Percentiles rank a stretch among this genome's conserved stretches.
Evolutionary conservation across 768 basidiomycete genomes (phyloP).

Genomic region (Mycena pura): DNA sequence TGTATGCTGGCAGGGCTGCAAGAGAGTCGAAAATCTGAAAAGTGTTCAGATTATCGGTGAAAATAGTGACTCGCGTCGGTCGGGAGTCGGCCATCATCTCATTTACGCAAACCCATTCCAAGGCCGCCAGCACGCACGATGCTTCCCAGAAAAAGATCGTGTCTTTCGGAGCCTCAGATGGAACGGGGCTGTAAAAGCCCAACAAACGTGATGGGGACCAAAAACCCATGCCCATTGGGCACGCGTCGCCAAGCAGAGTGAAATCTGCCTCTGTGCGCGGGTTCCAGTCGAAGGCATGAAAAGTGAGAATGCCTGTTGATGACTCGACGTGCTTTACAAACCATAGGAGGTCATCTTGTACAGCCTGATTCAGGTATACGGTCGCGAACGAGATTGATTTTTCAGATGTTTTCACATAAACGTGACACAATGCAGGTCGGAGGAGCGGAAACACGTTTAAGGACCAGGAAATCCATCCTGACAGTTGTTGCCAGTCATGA

Average conservation of each 20-base stretch:
- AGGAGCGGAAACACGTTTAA: slow-evolving; percentile 41
- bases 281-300: slow-evolving; percentile 26
- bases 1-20: slow-evolving; percentile 28
- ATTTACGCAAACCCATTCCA: background rate
- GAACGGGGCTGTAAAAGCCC: too few species aligned
- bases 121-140: slow-evolving; percentile 28
- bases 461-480: slow-evolving; percentile 40
- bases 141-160: slow-evolving; percentile 40
- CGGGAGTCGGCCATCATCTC: background rate
- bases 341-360: slow-evolving; percentile 43
- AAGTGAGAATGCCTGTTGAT: slow-evolving; percentile 31
- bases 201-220: too few species aligned
- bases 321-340: slow-evolving; percentile 30
- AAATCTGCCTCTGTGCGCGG: background rate
- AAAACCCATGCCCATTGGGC: too few species aligned
- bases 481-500: slow-evolving; percentile 25
- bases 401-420: slow-evolving; percentile 36
- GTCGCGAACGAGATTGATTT: slow-evolving; percentile 24
- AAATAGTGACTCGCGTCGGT: slow-evolving; percentile 36
- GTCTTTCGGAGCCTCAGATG: too few species aligned
- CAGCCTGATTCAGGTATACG: slow-evolving; percentile 36
- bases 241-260: slow-evolving; percentile 27
- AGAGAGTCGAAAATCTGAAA: slow-evolving; percentile 39
- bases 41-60: slow-evolving; percentile 36
- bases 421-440: slow-evolving; percentile 30